Percentiles rank a stretch among this genome's conserved stretches.
Evolutionary conservation across 331 rosid genomes (phyloP).

Genomic region (Quercus phellos): DNA sequence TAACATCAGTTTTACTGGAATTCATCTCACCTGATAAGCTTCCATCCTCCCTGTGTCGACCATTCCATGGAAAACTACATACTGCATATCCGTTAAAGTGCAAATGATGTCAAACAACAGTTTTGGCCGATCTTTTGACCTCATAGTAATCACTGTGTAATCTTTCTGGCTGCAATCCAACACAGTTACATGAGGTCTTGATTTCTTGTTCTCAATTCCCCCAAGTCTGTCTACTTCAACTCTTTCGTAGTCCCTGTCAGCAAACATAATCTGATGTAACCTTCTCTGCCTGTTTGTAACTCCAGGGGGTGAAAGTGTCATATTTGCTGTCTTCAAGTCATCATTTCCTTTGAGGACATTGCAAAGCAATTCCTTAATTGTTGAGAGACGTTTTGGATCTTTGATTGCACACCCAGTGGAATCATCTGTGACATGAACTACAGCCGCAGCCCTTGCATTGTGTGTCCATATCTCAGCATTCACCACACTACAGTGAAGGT

Average conservation of each 20-base stretch:
- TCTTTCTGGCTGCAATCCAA: constrained; percentile 74
- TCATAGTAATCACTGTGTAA: constrained; percentile 77
- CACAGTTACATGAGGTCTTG: constrained; percentile 61
- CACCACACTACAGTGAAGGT: constrained; percentile 81
- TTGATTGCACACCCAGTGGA: constrained; percentile 59
- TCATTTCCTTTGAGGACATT: constrained; percentile 68
- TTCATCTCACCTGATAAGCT: constrained; percentile 68
- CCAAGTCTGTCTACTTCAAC: constrained; percentile 39
- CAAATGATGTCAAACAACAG: constrained; percentile 83
- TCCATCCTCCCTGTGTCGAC: constrained; percentile 64
- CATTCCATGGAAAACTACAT: constrained; percentile 85
- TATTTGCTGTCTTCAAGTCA: constrained; percentile 70
- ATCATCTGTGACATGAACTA: constrained; percentile 77
- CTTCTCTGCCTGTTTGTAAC: constrained; percentile 77
- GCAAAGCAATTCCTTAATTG: constrained; percentile 71
- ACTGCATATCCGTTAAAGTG: constrained; percentile 95
- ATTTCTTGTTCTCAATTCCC: constrained; percentile 37
- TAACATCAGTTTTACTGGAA: not conserved
- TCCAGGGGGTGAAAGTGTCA: constrained; percentile 68
- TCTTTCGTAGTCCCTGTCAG: constrained; percentile 87
- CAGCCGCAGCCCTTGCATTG: constrained; percentile 85
- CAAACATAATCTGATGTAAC: constrained; percentile 92
- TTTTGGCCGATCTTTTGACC: constrained; percentile 84
- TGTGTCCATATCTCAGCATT: constrained; percentile 97
- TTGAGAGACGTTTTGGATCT: constrained; percentile 57